Evolutionary conservation across 305 asterid genomes (phyloP).

Genomic region (Solanum aculeatissimum): DNA sequence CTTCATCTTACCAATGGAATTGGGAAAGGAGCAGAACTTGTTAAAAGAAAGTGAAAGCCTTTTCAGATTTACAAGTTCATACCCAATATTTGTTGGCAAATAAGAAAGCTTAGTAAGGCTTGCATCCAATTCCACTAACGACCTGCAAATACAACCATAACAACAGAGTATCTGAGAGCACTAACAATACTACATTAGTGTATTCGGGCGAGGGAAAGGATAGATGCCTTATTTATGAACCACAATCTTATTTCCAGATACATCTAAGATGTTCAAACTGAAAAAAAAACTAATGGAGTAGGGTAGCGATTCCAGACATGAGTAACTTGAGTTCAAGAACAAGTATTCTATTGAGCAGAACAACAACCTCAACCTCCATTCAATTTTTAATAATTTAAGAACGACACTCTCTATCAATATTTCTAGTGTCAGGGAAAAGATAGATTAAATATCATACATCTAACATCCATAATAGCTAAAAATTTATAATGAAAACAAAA

Average conservation of each 20-base stretch:
- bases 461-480: no score
- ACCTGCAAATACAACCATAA: conserved; percentile 33
- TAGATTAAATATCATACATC: no score
- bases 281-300: conserved; percentile 73
- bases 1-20: conserved; percentile 82
- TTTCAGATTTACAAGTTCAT: conserved; percentile 52
- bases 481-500: no score
- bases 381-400: no score
- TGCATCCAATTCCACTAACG: conserved; percentile 61
- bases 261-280: conserved; percentile 52
- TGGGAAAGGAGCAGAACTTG: conserved; percentile 76
- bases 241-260: conserved; percentile 52
- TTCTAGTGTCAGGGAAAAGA: no score
- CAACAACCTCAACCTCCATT: no score
- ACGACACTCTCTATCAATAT: no score
- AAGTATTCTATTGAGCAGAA: no score
- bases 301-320: conserved; percentile 67
- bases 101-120: conserved; percentile 75
- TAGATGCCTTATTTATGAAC: not conserved
- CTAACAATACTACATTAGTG: not conserved
- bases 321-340: no score
- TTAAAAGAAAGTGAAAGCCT: conserved; percentile 56
- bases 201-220: not conserved
- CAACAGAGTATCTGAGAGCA: not conserved
- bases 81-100: conserved; percentile 85